A percentile compares a stretch with the other conserved stretches of the same genome.
These are phyloP conservation scores for Scheffersomyces stambukii DNA, from an alignment of 1,139 yeast genomes.

Conservation along the genomic window DNA sequence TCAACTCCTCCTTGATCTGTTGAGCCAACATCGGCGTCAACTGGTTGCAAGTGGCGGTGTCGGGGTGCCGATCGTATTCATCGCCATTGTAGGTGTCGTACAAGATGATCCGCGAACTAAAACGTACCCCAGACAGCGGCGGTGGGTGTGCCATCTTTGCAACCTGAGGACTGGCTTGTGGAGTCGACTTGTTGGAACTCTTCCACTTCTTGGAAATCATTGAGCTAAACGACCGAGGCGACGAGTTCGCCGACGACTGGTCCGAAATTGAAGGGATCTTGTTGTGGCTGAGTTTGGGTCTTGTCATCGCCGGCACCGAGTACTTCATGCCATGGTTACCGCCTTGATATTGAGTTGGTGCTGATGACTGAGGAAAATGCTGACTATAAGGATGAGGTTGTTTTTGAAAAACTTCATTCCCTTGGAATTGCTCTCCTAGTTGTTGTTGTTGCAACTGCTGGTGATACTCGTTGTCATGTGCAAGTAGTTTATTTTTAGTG, in stretches of 20 bases:
- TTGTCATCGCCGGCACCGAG: slow-evolving; percentile 12
- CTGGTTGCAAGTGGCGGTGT: slow-evolving; percentile 88
- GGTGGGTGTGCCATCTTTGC: slow-evolving; percentile 4
- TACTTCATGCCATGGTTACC: no score
- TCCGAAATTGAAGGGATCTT: slow-evolving; percentile 22
- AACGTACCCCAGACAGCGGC: slow-evolving; percentile 47
- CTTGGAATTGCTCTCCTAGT: no score
- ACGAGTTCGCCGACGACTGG: slow-evolving; percentile 18
- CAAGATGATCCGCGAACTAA: slow-evolving; percentile 78
- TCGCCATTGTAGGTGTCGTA: slow-evolving; percentile 82
- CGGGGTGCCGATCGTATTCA: slow-evolving; percentile 93
- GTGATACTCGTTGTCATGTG: slow-evolving; percentile 2
- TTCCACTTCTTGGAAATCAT: slow-evolving; percentile 25
- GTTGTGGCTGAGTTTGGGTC: slow-evolving; percentile 21
- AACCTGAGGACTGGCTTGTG: slow-evolving; percentile 4
- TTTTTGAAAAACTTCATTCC: no score
- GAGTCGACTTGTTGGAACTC: slow-evolving; percentile 3
- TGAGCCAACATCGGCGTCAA: slow-evolving; percentile 87
- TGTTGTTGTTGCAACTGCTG: not conserved
- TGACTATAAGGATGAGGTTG: not conserved
- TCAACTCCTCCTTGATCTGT: slow-evolving; percentile 82
- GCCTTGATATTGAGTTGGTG: slow-evolving; percentile 1
- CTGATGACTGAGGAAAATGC: not conserved
- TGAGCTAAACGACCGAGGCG: slow-evolving; percentile 31
- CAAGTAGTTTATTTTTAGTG: no score